These are phyloP conservation scores for Pseudocercospora cruenta DNA, from an alignment of 2,329 filamentous ascomycete species.

Conservation along the genomic window DNA sequence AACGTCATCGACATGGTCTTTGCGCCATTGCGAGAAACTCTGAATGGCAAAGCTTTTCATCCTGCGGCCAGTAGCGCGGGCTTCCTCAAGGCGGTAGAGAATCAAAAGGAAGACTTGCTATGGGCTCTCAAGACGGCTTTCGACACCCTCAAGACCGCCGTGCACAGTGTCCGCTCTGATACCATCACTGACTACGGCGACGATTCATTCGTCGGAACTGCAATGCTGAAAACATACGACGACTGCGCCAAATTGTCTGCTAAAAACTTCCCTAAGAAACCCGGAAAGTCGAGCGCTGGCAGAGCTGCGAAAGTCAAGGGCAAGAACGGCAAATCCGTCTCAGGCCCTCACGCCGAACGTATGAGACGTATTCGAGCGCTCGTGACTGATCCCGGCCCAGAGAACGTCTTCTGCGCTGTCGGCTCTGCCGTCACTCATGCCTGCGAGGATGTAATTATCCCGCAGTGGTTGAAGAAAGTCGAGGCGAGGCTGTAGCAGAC, in stretches of 20 bases:
- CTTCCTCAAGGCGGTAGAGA: not conserved
- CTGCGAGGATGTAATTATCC: not conserved
- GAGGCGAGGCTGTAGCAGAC: not conserved
- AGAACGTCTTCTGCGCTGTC: not conserved
- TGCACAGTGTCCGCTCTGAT: not conserved
- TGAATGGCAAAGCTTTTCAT: not conserved
- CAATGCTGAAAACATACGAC: slow-evolving; percentile 1
- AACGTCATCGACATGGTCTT: slow-evolving; percentile 9
- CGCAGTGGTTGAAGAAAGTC: not conserved
- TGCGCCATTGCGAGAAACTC: not conserved
- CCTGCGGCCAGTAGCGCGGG: not conserved
- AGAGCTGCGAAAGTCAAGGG: not conserved
- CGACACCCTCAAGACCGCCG: not conserved
- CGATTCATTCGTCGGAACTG: not conserved
- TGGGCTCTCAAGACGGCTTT: not conserved
- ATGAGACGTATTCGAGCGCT: not conserved
- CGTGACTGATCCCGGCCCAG: not conserved
- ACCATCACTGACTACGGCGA: not conserved
- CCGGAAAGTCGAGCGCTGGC: not conserved
- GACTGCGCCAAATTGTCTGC: not conserved
- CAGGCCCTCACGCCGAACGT: not conserved
- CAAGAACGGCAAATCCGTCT: not conserved
- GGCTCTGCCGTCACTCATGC: not conserved
- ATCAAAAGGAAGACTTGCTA: not conserved
- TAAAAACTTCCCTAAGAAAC: not conserved